phyloP scores from a whole-genome alignment of 306 rosid genomes.

The Medicago ruthenica region DNA sequence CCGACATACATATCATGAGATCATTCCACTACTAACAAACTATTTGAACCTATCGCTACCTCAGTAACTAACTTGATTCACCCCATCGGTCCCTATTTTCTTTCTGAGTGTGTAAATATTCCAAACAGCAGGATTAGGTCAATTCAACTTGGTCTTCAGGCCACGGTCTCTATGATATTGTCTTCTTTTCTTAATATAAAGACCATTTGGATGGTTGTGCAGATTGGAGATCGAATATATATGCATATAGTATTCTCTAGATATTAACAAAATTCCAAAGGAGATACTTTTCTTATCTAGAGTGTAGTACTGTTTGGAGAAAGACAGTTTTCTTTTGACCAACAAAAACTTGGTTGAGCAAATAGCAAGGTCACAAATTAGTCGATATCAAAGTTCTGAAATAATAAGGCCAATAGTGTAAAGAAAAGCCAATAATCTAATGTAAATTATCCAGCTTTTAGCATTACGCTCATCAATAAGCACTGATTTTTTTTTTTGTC shows the following conservation, averaged over 20 bases:
- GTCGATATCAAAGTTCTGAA: constrained; percentile 10
- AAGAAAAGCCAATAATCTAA: not conserved
- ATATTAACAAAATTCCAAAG: constrained; percentile 31
- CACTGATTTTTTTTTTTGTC: not conserved
- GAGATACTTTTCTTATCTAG: not conserved
- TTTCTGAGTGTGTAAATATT: no score
- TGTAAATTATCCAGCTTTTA: not conserved
- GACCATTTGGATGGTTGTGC: constrained; percentile 26
- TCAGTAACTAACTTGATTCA: no score
- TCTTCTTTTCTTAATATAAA: not conserved
- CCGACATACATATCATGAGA: no score
- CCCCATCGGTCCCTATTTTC: no score
- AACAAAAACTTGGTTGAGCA: constrained; percentile 15
- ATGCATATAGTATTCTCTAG: constrained; percentile 14
- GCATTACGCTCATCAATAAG: constrained; percentile 18
- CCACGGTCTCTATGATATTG: no score
- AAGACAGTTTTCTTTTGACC: no score
- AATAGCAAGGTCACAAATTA: constrained; percentile 5
- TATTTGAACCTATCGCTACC: no score
- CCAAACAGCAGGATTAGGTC: no score
- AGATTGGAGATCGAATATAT: constrained; percentile 27
- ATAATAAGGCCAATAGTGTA: not conserved
- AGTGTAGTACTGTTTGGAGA: constrained; percentile 3
- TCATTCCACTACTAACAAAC: no score
- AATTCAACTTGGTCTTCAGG: no score